A percentile compares a stretch with the other conserved stretches of the same genome.
These are phyloP conservation scores for Testicularia cyperi DNA, from an alignment of 1,284 basidiomycete genomes.

Conservation along the genomic window DNA sequence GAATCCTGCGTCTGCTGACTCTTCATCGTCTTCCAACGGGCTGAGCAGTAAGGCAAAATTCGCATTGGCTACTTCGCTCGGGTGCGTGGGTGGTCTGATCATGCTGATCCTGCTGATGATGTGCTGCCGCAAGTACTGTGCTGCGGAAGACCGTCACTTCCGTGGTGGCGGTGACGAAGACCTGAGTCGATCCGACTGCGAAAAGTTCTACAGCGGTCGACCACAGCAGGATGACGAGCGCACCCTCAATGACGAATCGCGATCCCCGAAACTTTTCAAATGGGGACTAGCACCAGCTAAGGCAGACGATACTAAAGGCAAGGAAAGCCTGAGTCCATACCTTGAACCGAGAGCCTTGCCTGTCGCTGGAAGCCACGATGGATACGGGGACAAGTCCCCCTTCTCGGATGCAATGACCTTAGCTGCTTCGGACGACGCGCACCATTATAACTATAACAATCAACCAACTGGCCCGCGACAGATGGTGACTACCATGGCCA, in stretches of 20 bases:
- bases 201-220: conserved; percentile 12
- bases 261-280: no score
- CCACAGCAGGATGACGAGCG: conserved; percentile 30
- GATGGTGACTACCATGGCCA: conserved; percentile 6
- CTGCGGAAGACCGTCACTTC: conserved; percentile 38
- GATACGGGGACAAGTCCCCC: conserved; percentile 11
- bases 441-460: no score
- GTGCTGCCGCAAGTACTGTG: conserved; percentile 39
- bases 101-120: conserved; percentile 43
- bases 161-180: conserved; percentile 17
- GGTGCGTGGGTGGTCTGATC: conserved; percentile 39
- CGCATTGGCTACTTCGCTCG: conserved; percentile 40
- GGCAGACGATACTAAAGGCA: conserved; percentile 10
- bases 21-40: conserved; percentile 5
- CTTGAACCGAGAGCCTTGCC: no score
- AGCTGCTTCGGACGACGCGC: conserved; percentile 22
- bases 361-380: no score
- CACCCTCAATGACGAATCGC: conserved; percentile 36
- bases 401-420: conserved; percentile 33
- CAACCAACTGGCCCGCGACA: conserved; percentile 10
- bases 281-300: no score
- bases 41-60: conserved; percentile 34
- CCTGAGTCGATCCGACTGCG: conserved; percentile 4
- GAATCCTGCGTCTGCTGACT: not conserved
- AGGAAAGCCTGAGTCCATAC: conserved; percentile 13